These are phyloP conservation scores for Schrenkiella parvula DNA, from an alignment of 345 rosid species.

Conservation along the genomic window DNA sequence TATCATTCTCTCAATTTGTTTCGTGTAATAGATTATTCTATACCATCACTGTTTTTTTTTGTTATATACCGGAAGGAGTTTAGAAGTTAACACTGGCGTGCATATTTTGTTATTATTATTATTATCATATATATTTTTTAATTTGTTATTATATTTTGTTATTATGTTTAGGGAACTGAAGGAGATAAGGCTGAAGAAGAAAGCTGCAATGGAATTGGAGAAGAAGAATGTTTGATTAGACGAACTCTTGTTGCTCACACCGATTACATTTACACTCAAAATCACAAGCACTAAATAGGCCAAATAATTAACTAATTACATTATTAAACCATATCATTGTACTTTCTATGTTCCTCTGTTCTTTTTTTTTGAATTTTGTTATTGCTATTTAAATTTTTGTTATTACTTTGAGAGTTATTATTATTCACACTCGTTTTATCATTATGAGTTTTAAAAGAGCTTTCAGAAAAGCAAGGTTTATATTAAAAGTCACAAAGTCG, in stretches of 20 bases:
- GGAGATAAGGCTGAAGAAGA: constrained; percentile 30
- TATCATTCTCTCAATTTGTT: background rate
- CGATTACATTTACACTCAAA: constrained; percentile 53
- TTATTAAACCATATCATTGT: background rate
- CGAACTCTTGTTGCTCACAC: constrained; percentile 45
- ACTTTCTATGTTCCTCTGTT: background rate
- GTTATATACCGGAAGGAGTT: background rate
- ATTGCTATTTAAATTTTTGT: background rate
- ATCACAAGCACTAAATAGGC: constrained; percentile 25
- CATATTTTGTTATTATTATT: background rate
- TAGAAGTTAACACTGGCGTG: background rate
- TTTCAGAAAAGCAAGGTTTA: background rate
- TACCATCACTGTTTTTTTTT: background rate
- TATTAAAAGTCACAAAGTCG: constrained; percentile 10
- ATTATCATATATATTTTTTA: too few relatives aligned
- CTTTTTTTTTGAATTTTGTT: background rate
- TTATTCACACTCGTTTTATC: constrained; percentile 14
- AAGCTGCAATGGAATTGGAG: constrained; percentile 44
- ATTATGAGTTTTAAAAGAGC: constrained; percentile 1
- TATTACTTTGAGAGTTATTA: background rate
- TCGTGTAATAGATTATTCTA: background rate
- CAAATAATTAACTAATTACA: background rate
- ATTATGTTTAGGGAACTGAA: constrained; percentile 17
- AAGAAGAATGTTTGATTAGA: constrained; percentile 55
- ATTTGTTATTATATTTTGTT: constrained; percentile 9